These are phyloP conservation scores for Trichosporon ovoides DNA, from an alignment of 1,284 basidiomycete genomes.

Conservation along the genomic window DNA sequence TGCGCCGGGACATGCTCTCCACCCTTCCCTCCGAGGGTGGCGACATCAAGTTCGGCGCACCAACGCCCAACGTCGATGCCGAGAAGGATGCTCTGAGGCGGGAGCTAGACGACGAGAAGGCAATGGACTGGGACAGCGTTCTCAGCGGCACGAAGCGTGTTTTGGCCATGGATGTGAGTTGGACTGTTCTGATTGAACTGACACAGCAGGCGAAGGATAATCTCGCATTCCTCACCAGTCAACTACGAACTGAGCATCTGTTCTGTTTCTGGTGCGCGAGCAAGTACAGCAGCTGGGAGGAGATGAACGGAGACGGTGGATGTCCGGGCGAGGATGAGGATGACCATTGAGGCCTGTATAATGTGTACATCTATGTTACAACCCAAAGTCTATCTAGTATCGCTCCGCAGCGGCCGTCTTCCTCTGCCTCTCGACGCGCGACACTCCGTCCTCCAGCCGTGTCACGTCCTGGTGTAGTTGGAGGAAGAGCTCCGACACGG, in stretches of 20 bases:
- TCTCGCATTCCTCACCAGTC: slow-evolving; percentile 39
- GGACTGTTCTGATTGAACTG: neutral
- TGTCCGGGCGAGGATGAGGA: slow-evolving; percentile 49
- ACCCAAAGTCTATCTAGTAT: slow-evolving; percentile 32
- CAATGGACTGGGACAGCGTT: slow-evolving; percentile 33
- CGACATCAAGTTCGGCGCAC: slow-evolving; percentile 19
- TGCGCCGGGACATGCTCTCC: slow-evolving; percentile 44
- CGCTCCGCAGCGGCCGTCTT: slow-evolving; percentile 27
- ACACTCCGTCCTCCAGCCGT: slow-evolving; percentile 33
- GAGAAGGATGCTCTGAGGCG: slow-evolving; percentile 1
- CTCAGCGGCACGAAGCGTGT: slow-evolving; percentile 42
- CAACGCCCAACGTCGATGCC: neutral
- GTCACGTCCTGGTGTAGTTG: slow-evolving; percentile 37
- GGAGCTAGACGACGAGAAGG: slow-evolving; percentile 14
- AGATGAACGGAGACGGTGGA: slow-evolving; percentile 46
- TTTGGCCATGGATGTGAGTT: slow-evolving; percentile 44
- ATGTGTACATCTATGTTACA: too few species aligned
- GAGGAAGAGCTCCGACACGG: slow-evolving; percentile 42
- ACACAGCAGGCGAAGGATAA: slow-evolving; percentile 32
- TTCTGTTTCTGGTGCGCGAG: slow-evolving; percentile 48
- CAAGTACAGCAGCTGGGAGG: slow-evolving; percentile 38
- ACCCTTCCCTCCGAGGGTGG: slow-evolving; percentile 22
- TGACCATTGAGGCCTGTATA: slow-evolving; percentile 35
- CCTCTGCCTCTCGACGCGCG: slow-evolving; percentile 28
- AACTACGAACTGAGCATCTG: slow-evolving; percentile 43